Base-by-base conservation (phyloP, 2,329 filamentous ascomycete species). In the Fusarium sp. region DNA sequence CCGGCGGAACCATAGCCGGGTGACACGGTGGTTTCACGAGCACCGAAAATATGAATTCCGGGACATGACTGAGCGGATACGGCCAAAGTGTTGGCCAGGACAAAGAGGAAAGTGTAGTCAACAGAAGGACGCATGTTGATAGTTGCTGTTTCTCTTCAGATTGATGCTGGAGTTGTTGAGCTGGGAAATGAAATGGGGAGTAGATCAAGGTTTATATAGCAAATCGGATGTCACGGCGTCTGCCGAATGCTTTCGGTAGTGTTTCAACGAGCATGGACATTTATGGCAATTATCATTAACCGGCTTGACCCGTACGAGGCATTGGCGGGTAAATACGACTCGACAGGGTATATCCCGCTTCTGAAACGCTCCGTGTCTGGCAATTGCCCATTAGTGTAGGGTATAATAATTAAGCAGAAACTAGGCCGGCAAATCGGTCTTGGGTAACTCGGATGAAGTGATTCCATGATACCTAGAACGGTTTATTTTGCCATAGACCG, bases 1-100 rank as follows among this genome's bases (percentile, higher is more conserved):
- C 76, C 75, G 3, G 82, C 76, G 0, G 81, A 79, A 8, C 85
- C 85, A 61, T 82, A 86, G 2, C 85, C 85, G 2, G 79, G 76
- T 5, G 78, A 71, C 0, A 82, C 84, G 0, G 79, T 81, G 7
- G 80, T 82, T 70, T 82, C 80, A 11, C 80, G 78, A 2, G 80
- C 80, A 3, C 78, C 80, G 34, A 81, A 80, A 31, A 82, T 74
- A 68, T 82, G 79, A 29, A 82, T 70, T 12, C 65, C 66, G 1
- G 79, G 79, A 58, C 79, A 81, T 57, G 68, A 66, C 34, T 68
- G 61, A 1, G 56, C 64, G 15, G 53, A 55, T 5, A 31, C 64
- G 2, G 44, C 41, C 13, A 64, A 8, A 2, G 51, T 19, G 3
- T 56, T 59, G 35, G 54, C 60, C 1, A 64, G 22, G 8, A 63